phyloP scores from a whole-genome alignment of 1,139 yeast species.

The Lodderomyces pseudojiufengensis region DNA sequence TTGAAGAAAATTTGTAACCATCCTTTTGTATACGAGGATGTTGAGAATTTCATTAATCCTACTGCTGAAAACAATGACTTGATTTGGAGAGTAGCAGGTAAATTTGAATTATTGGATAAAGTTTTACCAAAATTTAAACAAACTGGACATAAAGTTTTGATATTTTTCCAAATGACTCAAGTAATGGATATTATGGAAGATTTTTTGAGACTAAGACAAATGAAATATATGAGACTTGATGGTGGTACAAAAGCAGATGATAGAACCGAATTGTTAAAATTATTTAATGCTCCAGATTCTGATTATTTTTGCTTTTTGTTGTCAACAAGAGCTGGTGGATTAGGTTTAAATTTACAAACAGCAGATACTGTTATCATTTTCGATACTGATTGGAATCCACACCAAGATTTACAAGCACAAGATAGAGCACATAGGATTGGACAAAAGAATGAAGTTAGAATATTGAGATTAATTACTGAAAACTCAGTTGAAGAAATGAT shows the following conservation, averaged over 20 bases:
- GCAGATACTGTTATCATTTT: constrained; percentile 87
- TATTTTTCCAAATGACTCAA: constrained; percentile 86
- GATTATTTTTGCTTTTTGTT: constrained; percentile 74
- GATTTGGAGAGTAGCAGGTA: constrained; percentile 77
- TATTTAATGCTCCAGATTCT: constrained; percentile 68
- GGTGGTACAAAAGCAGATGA: constrained; percentile 85
- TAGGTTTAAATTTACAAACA: constrained; percentile 79
- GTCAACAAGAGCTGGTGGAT: constrained; percentile 88
- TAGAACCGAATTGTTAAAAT: constrained; percentile 64
- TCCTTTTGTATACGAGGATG: constrained; percentile 95
- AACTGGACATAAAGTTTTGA: constrained; percentile 74
- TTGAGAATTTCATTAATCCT: constrained; percentile 84
- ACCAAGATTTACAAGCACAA: constrained; percentile 88
- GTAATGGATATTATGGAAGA: constrained; percentile 90
- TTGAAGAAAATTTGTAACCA: constrained; percentile 94
- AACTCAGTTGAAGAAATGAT: constrained; percentile 84
- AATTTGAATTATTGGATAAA: constrained; percentile 72
- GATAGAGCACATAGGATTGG: constrained; percentile 92
- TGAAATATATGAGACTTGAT: constrained; percentile 75
- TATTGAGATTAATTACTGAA: constrained; percentile 72
- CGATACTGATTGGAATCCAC: constrained; percentile 92
- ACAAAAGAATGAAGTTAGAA: constrained; percentile 81
- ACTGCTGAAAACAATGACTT: constrained; percentile 60
- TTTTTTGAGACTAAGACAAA: constrained; percentile 57
- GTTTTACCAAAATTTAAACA: constrained; percentile 71